Percentiles rank a stretch among this genome's conserved stretches.
phyloP scores from a whole-genome alignment of 2,329 filamentous ascomycete species.

The Colletotrichum orbiculare region DNA sequence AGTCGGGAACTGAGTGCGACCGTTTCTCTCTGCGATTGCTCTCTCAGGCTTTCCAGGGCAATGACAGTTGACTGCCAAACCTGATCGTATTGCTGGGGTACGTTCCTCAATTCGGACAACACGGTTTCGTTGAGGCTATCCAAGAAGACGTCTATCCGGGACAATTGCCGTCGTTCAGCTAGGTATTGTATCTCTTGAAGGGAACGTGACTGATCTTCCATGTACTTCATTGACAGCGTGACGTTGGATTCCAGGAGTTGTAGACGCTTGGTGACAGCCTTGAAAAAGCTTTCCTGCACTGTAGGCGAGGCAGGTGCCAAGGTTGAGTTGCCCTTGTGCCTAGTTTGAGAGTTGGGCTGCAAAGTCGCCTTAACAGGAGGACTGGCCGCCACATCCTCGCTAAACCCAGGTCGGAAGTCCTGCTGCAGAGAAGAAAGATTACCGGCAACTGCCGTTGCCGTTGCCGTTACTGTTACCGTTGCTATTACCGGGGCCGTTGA shows the following conservation, averaged over 20 bases:
- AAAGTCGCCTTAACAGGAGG: conserved; percentile 44
- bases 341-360: conserved; percentile 44
- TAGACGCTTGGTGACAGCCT: conserved; percentile 92
- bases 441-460: not conserved
- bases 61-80: conserved; percentile 96
- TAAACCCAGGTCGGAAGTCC: conserved; percentile 1
- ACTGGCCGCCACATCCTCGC: conserved; percentile 6
- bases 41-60: conserved; percentile 87
- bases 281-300: conserved; percentile 98
- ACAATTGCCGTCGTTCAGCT: conserved; percentile 86
- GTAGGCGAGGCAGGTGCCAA: conserved; percentile 74
- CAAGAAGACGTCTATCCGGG: conserved; percentile 85
- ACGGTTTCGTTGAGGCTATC: conserved; percentile 89
- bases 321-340: conserved; percentile 50
- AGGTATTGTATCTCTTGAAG: conserved; percentile 87
- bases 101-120: conserved; percentile 79
- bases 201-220: conserved; percentile 94
- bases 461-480: too few species aligned
- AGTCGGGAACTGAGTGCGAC: conserved; percentile 83
- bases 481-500: conserved; percentile 1
- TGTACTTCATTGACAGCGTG: conserved; percentile 92
- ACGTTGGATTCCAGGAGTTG: conserved; percentile 93
- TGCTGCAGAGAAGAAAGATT: not conserved
- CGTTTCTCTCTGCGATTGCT: conserved; percentile 85
- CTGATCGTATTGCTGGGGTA: conserved; percentile 91